These are phyloP conservation scores for Fomitopsis pulvina DNA, from an alignment of 768 basidiomycete genomes.

Conservation along the genomic window DNA sequence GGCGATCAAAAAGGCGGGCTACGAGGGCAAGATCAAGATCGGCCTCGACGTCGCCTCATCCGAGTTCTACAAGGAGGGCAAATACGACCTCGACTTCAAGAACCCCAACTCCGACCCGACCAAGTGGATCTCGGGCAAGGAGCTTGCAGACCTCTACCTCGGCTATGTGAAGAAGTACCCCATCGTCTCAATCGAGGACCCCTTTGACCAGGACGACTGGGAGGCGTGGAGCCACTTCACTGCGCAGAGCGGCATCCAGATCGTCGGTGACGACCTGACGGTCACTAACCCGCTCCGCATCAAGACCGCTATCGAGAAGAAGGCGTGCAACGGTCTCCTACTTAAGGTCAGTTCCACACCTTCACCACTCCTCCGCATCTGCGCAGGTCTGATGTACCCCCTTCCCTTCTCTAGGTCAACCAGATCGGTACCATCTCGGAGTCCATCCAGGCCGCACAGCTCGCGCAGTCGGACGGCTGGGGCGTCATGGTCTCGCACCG, in stretches of 20 bases:
- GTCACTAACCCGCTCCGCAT: slow-evolving; percentile 97
- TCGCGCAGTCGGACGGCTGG: slow-evolving; percentile 94
- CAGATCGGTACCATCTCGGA: slow-evolving; percentile 99
- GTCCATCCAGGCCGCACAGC: slow-evolving; percentile 97
- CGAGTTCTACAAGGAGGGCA: slow-evolving; percentile 99
- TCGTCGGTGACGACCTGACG: slow-evolving; percentile 94
- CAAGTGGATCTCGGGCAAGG: slow-evolving; percentile 90
- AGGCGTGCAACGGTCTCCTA: slow-evolving; percentile 97
- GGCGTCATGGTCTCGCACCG: slow-evolving; percentile 99
- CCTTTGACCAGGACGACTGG: slow-evolving; percentile 99
- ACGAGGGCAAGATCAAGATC: slow-evolving; percentile 98
- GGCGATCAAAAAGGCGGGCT: slow-evolving; percentile 97
- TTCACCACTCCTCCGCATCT: neutral
- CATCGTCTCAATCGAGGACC: slow-evolving; percentile 93
- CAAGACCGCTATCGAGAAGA: slow-evolving; percentile 99
- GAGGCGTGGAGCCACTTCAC: slow-evolving; percentile 96
- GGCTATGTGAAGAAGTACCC: slow-evolving; percentile 88
- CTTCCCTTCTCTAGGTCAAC: slow-evolving; percentile 64
- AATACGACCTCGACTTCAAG: slow-evolving; percentile 99
- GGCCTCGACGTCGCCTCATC: slow-evolving; percentile 98
- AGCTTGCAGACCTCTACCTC: slow-evolving; percentile 92
- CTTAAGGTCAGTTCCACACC: slow-evolving; percentile 63
- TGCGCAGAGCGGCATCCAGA: slow-evolving; percentile 69
- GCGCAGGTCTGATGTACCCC: slow-evolving; percentile 3
- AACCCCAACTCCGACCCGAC: slow-evolving; percentile 98